phyloP scores from a whole-genome alignment of 2,329 filamentous ascomycete species.

The Neonectria ditissima region DNA sequence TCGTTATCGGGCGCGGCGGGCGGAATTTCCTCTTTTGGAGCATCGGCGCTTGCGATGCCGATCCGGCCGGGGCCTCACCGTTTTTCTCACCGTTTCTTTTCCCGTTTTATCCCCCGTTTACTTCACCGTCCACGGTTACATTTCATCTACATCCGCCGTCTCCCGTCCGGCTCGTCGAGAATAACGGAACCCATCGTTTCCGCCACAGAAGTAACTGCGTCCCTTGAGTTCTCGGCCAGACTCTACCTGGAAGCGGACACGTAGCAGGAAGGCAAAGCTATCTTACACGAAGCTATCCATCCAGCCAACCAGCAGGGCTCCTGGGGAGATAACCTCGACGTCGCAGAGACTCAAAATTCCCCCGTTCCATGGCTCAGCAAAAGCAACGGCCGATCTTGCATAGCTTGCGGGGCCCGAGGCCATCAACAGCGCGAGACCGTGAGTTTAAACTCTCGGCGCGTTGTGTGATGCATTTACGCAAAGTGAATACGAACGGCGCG shows the following conservation, averaged over 20 bases:
- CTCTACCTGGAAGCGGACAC: not conserved
- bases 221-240: not conserved
- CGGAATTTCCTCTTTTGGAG: slow-evolving; percentile 15
- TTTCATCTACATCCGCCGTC: not conserved
- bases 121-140: not conserved
- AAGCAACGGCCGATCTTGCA: not conserved
- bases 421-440: not conserved
- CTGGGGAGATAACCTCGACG: not conserved
- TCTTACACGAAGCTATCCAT: not conserved
- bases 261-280: not conserved
- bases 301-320: too few relatives aligned
- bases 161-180: not conserved
- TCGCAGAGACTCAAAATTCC: not conserved
- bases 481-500: not conserved
- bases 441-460: not conserved
- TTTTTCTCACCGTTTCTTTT: not conserved
- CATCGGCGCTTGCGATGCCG: slow-evolving; percentile 16
- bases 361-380: not conserved
- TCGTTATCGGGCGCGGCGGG: slow-evolving; percentile 12
- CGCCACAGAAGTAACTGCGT: not conserved
- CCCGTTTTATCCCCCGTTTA: not conserved
- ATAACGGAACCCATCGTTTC: too few relatives aligned
- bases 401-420: too few relatives aligned
- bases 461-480: not conserved
- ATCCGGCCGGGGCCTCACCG: not conserved